Evolutionary conservation across 352 stramenopile species (phyloP).

Genomic region (Phytophthora sp.): DNA sequence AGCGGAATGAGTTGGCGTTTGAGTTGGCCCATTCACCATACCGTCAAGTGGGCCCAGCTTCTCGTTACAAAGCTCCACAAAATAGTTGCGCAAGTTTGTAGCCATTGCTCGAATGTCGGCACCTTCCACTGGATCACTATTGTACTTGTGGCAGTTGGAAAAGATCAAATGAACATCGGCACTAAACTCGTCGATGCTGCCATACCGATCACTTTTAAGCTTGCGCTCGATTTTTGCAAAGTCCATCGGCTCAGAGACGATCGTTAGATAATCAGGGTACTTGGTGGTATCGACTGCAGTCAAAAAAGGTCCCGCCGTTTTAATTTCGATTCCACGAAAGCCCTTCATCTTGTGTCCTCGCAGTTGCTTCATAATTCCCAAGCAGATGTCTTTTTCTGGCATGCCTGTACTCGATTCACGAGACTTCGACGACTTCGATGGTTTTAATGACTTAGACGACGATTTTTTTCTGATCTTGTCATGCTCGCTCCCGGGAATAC

Average conservation of each 20-base stretch:
- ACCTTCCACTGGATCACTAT: slow-evolving; percentile 85
- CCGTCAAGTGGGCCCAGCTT: slow-evolving; percentile 55
- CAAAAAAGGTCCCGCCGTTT: slow-evolving; percentile 80
- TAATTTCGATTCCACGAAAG: slow-evolving; percentile 81
- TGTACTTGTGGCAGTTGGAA: slow-evolving; percentile 91
- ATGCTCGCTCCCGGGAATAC: slow-evolving; percentile 14
- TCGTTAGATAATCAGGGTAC: slow-evolving; percentile 83
- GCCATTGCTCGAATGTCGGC: slow-evolving; percentile 89
- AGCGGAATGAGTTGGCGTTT: slow-evolving; percentile 15
- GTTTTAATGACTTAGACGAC: slow-evolving; percentile 45
- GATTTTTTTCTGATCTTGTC: slow-evolving; percentile 43
- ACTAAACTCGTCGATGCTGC: slow-evolving; percentile 79
- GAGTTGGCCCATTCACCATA: slow-evolving; percentile 24
- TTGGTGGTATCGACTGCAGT: slow-evolving; percentile 88
- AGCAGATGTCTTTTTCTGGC: slow-evolving; percentile 66
- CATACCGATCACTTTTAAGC: slow-evolving; percentile 84
- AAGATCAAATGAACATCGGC: slow-evolving; percentile 89
- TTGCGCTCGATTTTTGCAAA: slow-evolving; percentile 90
- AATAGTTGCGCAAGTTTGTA: slow-evolving; percentile 80
- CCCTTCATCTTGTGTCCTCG: slow-evolving; percentile 87
- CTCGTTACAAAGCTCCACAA: slow-evolving; percentile 76
- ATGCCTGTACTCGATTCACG: slow-evolving; percentile 47
- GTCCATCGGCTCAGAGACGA: slow-evolving; percentile 87
- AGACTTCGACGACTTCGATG: slow-evolving; percentile 40
- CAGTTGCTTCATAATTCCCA: slow-evolving; percentile 77